Base-by-base conservation (phyloP, 1,284 basidiomycete species). In the Heliocybe sulcata region DNA sequence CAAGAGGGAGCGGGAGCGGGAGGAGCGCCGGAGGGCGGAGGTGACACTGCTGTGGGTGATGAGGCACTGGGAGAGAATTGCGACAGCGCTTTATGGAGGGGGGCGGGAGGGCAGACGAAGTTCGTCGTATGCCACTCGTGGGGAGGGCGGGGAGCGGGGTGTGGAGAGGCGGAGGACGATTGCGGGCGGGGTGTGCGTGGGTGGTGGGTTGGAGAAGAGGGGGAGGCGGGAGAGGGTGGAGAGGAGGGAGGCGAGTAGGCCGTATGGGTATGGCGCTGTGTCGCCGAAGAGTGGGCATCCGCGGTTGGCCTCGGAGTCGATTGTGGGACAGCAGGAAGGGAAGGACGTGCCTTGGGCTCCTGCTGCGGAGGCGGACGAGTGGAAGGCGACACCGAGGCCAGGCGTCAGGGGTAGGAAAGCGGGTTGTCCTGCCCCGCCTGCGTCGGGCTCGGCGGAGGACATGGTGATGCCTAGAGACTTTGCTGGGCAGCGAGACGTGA, bases 41-140 rank as follows among this genome's bases (percentile, higher is more conserved):
- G 60, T 65, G 56, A 29, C n/a, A 22, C 11, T 49, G 20, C 58
- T 61, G 49, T 71, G 69, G 69, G 56, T 69, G 9, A 59, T 71
- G 14, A 63, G 61, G 54, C 63, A 65, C 19, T 71, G 69, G 68
- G 57, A 56, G 25, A 58, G 60, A 19, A 59, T 70, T 51, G 60
- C 63, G n/a, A 62, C 65, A 14, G 67, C 63, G 16, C 54, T 68
- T 9, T 64, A 66, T 25, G 62, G 61, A 26, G 52, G 33, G 55
- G 42, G 25, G 38, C 8, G 16, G 16, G 38, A 4, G 38, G 38
- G n/a, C n/a, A n/a, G n/a, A n/a, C n/a, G n/a, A n/a, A n/a, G n/a
- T n/a, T n/a, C n/a, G n/a, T n/a, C n/a, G n/a, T n/a, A n/a, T n/a
- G n/a, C n/a, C n/a, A 12, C 29, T 31, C 12, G 29, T 12, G 29